Conservation (phyloP, 2,329 filamentous ascomycete genomes). For the Capronia epimyces region DNA sequence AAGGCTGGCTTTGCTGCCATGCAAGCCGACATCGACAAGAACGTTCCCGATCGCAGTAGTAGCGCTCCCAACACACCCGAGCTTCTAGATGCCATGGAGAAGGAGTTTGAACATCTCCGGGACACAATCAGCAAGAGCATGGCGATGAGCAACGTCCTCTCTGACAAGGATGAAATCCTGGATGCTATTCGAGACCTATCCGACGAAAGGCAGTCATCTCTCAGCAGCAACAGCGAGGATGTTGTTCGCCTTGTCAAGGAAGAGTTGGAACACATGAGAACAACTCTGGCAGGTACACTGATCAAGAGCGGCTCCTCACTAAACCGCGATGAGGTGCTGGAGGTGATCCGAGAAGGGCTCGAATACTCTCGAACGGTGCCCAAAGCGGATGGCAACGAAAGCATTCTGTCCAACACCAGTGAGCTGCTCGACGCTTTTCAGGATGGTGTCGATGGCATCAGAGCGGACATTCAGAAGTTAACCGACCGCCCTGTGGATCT, state of each 20-base stretch:
- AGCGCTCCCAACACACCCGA: slow-evolving; percentile 54
- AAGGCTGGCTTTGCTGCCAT: slow-evolving; percentile 58
- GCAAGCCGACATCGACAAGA: slow-evolving; percentile 53
- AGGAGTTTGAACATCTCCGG: slow-evolving; percentile 75
- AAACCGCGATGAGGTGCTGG: slow-evolving; percentile 63
- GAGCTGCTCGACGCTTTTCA: slow-evolving; percentile 59
- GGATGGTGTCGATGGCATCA: slow-evolving; percentile 67
- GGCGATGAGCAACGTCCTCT: slow-evolving; percentile 52
- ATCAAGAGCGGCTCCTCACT: slow-evolving; percentile 40
- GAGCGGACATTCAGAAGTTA: slow-evolving; percentile 68
- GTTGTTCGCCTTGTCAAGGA: slow-evolving; percentile 49
- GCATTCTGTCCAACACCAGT: slow-evolving; percentile 49
- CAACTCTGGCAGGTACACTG: slow-evolving; percentile 51
- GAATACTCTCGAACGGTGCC: slow-evolving; percentile 49
- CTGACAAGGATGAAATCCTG: slow-evolving; percentile 57
- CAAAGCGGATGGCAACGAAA: slow-evolving; percentile 53
- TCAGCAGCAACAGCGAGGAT: slow-evolving; percentile 38
- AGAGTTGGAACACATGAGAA: slow-evolving; percentile 58
- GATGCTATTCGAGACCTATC: slow-evolving; percentile 46
- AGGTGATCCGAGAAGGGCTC: slow-evolving; percentile 46
- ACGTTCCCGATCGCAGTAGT: slow-evolving; percentile 42
- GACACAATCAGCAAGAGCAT: slow-evolving; percentile 68
- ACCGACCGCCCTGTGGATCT: slow-evolving; percentile 74
- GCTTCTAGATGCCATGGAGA: slow-evolving; percentile 69
- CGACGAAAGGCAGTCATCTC: slow-evolving; percentile 35